phyloP scores from a whole-genome alignment of 371 early-diverging fungal species.

The Mucor velutinosus region DNA sequence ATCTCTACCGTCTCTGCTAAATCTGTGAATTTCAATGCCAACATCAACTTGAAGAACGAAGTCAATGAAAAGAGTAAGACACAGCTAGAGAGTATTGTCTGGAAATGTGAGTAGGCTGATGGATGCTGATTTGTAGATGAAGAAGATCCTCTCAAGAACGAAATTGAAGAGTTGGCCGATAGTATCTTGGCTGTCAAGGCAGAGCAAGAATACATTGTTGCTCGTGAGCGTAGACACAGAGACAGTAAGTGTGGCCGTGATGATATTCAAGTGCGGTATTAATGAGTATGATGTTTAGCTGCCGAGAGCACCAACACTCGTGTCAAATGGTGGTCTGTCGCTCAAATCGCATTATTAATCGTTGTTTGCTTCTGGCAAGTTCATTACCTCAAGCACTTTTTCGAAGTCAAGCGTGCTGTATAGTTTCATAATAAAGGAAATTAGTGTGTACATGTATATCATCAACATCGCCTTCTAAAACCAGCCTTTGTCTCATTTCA shows the following conservation, averaged over 20 bases:
- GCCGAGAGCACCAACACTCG: slow-evolving; percentile 78
- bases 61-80: slow-evolving; percentile 28
- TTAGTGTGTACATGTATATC: neutral
- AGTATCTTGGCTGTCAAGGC: slow-evolving; percentile 68
- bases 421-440: slow-evolving; percentile 25
- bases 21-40: slow-evolving; percentile 57
- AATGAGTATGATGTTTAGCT: slow-evolving; percentile 52
- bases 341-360: slow-evolving; percentile 63
- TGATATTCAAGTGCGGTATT: neutral
- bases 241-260: slow-evolving; percentile 57
- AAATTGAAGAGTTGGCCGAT: slow-evolving; percentile 68
- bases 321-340: slow-evolving; percentile 80
- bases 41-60: slow-evolving; percentile 31
- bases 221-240: slow-evolving; percentile 71
- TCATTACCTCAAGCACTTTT: slow-evolving; percentile 74
- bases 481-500: neutral
- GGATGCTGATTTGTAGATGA: slow-evolving; percentile 28
- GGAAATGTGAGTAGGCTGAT: neutral
- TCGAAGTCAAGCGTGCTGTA: slow-evolving; percentile 76
- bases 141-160: slow-evolving; percentile 66
- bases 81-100: neutral
- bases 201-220: slow-evolving; percentile 75
- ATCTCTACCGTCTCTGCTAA: slow-evolving; percentile 56
- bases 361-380: slow-evolving; percentile 74
- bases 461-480: neutral